These are phyloP conservation scores for Verbascum thapsus DNA, from an alignment of 257 asterid species.

Conservation along the genomic window DNA sequence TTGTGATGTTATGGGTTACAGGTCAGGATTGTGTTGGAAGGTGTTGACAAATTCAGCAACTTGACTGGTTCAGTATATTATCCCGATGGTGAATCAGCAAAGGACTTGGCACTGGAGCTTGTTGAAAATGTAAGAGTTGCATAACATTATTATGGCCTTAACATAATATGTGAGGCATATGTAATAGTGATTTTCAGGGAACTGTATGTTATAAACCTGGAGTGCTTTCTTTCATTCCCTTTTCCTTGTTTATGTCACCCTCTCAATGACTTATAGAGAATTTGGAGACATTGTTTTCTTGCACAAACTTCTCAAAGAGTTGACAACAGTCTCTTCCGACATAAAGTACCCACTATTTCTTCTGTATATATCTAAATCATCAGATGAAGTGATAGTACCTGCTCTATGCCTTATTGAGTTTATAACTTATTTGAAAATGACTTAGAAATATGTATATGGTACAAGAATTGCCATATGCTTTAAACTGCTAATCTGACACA, in stretches of 20 bases:
- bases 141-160: not conserved
- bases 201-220: not conserved
- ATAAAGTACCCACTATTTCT: not conserved
- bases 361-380: not conserved
- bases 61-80: constrained; percentile 85
- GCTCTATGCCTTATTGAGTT: not conserved
- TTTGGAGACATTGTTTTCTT: constrained; percentile 5
- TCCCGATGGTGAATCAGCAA: constrained; percentile 87
- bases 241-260: not conserved
- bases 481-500: not conserved
- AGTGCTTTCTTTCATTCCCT: not conserved
- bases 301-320: constrained; percentile 9
- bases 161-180: not conserved
- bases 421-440: not conserved
- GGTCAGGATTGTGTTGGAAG: constrained; percentile 95
- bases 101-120: constrained; percentile 89
- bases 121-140: constrained; percentile 69
- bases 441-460: not conserved
- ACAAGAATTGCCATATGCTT: constrained; percentile 1
- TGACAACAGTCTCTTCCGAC: not conserved
- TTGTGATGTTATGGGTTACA: constrained; percentile 39
- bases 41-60: constrained; percentile 91
- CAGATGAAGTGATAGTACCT: not conserved
- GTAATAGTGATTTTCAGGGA: not conserved
- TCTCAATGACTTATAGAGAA: not conserved